Base-by-base conservation (phyloP, 176 grass and related monocot genomes). In the Leersia perrieri region DNA sequence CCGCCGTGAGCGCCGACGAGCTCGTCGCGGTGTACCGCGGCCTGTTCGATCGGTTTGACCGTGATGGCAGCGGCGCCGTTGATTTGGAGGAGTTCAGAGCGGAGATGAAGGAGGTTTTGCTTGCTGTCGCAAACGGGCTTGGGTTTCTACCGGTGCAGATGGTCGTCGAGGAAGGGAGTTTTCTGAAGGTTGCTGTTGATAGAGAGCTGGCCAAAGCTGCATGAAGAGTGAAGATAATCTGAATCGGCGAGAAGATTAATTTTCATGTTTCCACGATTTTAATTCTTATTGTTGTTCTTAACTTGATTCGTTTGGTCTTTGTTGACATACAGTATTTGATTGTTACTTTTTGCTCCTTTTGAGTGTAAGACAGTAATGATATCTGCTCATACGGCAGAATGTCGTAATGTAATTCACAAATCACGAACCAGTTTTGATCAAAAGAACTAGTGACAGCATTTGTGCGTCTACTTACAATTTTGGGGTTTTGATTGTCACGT, bases 21-120 rank as follows among this genome's bases (percentile, higher is more conserved):
- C 75, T 85, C 5, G 63, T 60, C 13, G 16, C 5, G 62, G 57
- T 91, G 0, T 91, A 94, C 58, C 85, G 25, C 0, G 70, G 57
- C 23, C 68, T 94, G 34, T 91, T 94, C 49, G 29, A 60, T 29
- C 70, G 63, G 16, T 94, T 94, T 73, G 88, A 91, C 63, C 85
- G 72, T 70, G 92, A 94, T 74, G 88, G 92, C 40, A 77, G 81
- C 20, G 86, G 92, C 41, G 57, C 74, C 15, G 88, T 91, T 30
- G 88, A 68, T 36, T 26, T 67, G 15, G 79, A 91, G 58, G 92
- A 94, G 65, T 94, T 88, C 82, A 82, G 80, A 22, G 84, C 76
- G 4, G 91, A 88, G 91, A 93, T 85, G 92, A 80, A 77, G 80
- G 89, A 94, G 80, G 68, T 94, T 73, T 87, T 94, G 92, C 78